Conservation (phyloP, 2,329 filamentous ascomycete genomes). For the Diaporthe aspalathi region DNA sequence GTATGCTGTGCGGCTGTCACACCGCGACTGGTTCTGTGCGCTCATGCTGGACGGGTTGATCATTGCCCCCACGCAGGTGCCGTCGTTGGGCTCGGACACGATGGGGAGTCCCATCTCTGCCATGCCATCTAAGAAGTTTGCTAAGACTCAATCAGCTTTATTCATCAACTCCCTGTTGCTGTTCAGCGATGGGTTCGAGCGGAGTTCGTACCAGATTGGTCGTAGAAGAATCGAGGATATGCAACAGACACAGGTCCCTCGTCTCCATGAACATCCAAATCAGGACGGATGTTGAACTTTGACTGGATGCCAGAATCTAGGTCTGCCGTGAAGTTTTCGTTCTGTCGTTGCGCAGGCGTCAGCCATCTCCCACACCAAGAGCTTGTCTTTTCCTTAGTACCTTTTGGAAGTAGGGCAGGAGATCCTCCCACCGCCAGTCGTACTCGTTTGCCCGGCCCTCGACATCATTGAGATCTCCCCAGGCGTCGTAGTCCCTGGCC, state of each 20-base stretch:
- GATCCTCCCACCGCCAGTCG: conserved; percentile 54
- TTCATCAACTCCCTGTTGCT: not conserved
- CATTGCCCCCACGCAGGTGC: conserved; percentile 50
- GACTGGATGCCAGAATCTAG: conserved; percentile 42
- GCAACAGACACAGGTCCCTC: conserved; percentile 52
- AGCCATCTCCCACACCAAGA: not conserved
- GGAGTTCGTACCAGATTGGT: conserved; percentile 51
- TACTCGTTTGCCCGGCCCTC: conserved; percentile 39
- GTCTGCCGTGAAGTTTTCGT: conserved; percentile 51
- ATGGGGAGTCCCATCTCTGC: conserved; percentile 51
- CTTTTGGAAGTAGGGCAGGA: conserved; percentile 63
- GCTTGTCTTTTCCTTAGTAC: conserved; percentile 42
- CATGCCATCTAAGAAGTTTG: conserved; percentile 52
- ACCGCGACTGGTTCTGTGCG: conserved; percentile 54
- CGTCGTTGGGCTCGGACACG: conserved; percentile 52
- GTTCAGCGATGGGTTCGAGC: not conserved
- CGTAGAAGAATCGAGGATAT: conserved; percentile 54
- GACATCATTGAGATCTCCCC: conserved; percentile 55
- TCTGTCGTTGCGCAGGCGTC: conserved; percentile 42
- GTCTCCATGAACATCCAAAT: conserved; percentile 47
- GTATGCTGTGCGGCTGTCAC: conserved; percentile 55
- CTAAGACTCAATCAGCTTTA: conserved; percentile 43
- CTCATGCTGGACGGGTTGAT: conserved; percentile 53
- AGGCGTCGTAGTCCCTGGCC: conserved; percentile 55
- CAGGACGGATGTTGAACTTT: conserved; percentile 45